Evolutionary conservation across 768 basidiomycete species (phyloP), one percentile per base, ranked within the genome.

Genomic region (Coprinopsis cinerea): DNA sequence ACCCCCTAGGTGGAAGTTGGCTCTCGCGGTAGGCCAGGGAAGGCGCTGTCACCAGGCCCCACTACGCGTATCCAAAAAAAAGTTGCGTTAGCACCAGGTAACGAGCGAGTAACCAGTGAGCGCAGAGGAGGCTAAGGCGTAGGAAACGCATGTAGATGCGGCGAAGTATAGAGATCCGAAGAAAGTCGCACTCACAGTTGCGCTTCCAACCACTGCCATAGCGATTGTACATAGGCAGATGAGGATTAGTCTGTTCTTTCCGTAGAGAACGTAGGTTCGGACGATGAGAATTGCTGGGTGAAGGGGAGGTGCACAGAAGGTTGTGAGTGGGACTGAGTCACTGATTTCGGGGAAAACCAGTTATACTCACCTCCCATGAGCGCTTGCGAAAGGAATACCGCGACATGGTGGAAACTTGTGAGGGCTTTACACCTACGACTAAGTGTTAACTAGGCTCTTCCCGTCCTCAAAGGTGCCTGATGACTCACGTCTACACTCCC

Each of bases 251-350:
- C 56, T 53, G 39, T 42, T 64, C 5, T 65, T 64, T 4, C 58
- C 63, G 46, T 73, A 75, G 0, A 75, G 61, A 20, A 73, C 74
- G 48, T 71, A 67, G 3, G 69, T 71, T 17, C 74, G 55, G 53
- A 70, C 62, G 17, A 71, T 67, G 9, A 72, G 63, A 24, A 73
- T 59, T 13, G 64, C 71, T 72, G 24, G 13, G 17, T 10, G 23
- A 3, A 43, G 17, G 11, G 51, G 18, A 41, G 27, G 32, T 25
- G 1, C 23, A 15, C 23, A 4, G 41, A 36, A 20, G 27, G 25
- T 36, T 24, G 39, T 26, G 22, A 17, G n/a, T 11, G 36, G n/a
- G 23, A n/a, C 10, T 14, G 15, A 45, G 7, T 32, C 25, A 27
- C 10, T 4, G 44, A 7, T 11, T 11, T 10, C 11, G 37, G 9